Evolutionary conservation across 768 basidiomycete species (phyloP), one percentile per base, ranked within the genome.

Genomic region (Boletus pseudopeckii): DNA sequence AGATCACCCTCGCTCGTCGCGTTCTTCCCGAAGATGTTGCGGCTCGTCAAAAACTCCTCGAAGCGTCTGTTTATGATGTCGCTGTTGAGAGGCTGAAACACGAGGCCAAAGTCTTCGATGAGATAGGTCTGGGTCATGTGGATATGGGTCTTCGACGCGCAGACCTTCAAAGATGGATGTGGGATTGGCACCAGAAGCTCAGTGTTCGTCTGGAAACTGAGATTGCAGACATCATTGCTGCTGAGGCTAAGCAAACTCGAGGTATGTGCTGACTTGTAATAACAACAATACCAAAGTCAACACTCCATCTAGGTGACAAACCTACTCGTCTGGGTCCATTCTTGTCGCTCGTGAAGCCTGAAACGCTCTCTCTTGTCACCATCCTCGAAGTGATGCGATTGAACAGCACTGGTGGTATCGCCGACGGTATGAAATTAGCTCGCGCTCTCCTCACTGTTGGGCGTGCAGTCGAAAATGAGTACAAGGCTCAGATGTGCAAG

Each of bases 361-460:
- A 90, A 48, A 88, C 85, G 56, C 79, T 98, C 7, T 93, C 92
- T 0, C 75, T 96, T 17, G 84, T 98, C 63, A 89, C 90, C 10
- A 92, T 98, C 61, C 77, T 94, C 36, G 94, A 97, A 67, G 68
- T 92, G 39, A 88, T 98, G 86, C 82, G 90, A 6, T 68, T 93
- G 11, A 82, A 86, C 32, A 86, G 89, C 7, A 76, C 80, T 1
- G 88, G 90, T 7, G 90, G 90, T 13, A 77, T 93, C n/a, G 62
- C 76, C 0, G 82, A 86, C 38, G 95, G 94, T 5, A 91, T 96
- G 86, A 96, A 97, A 71, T 87, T 92, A 0, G 80, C 93, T 1
- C 79, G 92, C 0, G 91, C 90, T 0, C 76, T 97, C 54, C 73
- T 97, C 20, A 71, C 79, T 0, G 80, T 98, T 20, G 96, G 95